Evolutionary conservation across 1,284 basidiomycete genomes (phyloP), one percentile per base, ranked within the genome.

Genomic region (Fomitopsis betulina): DNA sequence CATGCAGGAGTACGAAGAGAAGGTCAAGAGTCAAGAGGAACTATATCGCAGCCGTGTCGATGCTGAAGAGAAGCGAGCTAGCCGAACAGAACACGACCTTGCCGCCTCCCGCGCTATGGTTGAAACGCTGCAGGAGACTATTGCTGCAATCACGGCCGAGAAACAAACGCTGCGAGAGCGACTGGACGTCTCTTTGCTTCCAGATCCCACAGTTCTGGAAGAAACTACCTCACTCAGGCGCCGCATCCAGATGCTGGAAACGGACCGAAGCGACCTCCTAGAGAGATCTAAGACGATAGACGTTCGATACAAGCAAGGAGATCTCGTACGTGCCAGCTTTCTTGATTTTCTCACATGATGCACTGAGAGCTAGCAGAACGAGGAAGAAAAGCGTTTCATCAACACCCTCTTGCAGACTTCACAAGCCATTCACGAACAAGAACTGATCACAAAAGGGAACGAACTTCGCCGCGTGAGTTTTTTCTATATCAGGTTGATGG

Each of bases 341-440:
- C 12, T 32, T 8, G 19, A 5, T 13, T 8, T 21, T 9, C 35
- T 19, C 50, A n/a, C 7, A 21, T 58, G 25, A 23, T 30, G 21
- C 15, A 39, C 45, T 54, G 43, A 61, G 25, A 17, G 13, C 42
- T 33, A 8, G 12, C 6, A 75, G 73, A 68, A 65, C 27, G 67
- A 69, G 15, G 71, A 73, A 58, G 76, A 77, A 60, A 75, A 71
- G 58, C 54, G 59, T 1, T 73, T 76, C 47, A 69, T 75, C 23
- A 67, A 70, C 50, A 64, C 62, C 4, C 64, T 76, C 3, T 58
- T 71, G 8, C 66, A 69, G 30, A 72, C 71, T 3, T 69, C 72
- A 2, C 70, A 73, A 55, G 58, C 69, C 2, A 67, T 70, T 9
- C 68, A 75, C 53, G 73, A 76, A 55, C 72, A 75, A 56, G 69